Percentiles rank a stretch among this genome's conserved stretches.
Evolutionary conservation across 164 flowering plant species (phyloP).

Genomic region (Protea cynaroides): DNA sequence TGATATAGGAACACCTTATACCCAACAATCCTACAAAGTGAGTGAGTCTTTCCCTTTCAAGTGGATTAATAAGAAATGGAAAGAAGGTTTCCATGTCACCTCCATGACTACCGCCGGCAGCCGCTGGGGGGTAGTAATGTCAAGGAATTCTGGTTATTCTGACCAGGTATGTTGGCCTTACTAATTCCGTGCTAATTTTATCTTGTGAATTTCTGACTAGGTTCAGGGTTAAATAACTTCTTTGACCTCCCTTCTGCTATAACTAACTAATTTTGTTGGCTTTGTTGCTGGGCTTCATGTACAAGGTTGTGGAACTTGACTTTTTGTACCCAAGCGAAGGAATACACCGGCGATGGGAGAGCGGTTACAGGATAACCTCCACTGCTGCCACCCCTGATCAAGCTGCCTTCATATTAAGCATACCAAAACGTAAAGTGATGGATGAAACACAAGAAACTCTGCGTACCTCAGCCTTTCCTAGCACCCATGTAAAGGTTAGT

Average conservation of each 20-base stretch:
- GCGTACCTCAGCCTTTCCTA: conserved; percentile 68
- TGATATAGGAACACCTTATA: conserved; percentile 64
- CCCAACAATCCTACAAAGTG: conserved; percentile 86
- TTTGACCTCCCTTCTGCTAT: neutral
- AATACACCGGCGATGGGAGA: conserved; percentile 75
- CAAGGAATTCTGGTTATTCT: conserved; percentile 68
- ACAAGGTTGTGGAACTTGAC: conserved; percentile 83
- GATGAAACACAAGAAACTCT: conserved; percentile 80
- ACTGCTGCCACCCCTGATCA: conserved; percentile 82
- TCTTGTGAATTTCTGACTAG: neutral
- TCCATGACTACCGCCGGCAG: conserved; percentile 86
- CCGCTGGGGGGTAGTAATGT: conserved; percentile 95
- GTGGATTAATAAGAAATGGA: conserved; percentile 92
- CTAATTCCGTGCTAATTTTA: neutral
- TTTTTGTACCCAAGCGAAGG: conserved; percentile 90
- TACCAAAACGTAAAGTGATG: conserved; percentile 49
- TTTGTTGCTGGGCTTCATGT: neutral
- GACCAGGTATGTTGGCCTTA: conserved; percentile 49
- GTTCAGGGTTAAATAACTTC: neutral
- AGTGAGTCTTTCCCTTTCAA: conserved; percentile 85
- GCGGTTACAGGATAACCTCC: conserved; percentile 74
- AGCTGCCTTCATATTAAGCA: conserved; percentile 61
- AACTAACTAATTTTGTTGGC: conserved; percentile 1
- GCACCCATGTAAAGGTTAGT: conserved; percentile 65
- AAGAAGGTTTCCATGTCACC: conserved; percentile 86